A percentile compares a stretch with the other conserved stretches of the same genome.
phyloP scores from a whole-genome alignment of 75 land plant species.

The Gnetum montanum region DNA sequence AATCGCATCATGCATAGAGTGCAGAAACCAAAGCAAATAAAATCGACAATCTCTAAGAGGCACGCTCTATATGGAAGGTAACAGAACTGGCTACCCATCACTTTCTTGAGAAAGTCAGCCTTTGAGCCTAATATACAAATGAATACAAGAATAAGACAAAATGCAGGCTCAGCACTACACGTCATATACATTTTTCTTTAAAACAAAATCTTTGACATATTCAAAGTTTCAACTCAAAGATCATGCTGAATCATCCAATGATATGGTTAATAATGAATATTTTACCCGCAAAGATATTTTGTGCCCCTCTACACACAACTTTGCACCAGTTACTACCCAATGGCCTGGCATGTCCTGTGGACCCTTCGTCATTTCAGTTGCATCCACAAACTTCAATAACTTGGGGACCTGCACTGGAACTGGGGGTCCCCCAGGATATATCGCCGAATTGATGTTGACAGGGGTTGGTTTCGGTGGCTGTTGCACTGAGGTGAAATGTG shows the following conservation, averaged over 20 bases:
- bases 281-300: slow-evolving; percentile 65
- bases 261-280: slow-evolving; percentile 56
- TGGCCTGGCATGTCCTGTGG: slow-evolving; percentile 85
- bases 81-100: no score
- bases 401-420: slow-evolving; percentile 38
- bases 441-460: slow-evolving; percentile 59
- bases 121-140: no score
- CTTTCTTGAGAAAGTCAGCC: no score
- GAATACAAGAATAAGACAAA: no score
- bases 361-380: slow-evolving; percentile 67
- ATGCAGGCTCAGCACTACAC: no score
- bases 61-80: no score
- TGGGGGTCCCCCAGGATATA: slow-evolving; percentile 71
- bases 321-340: slow-evolving; percentile 94
- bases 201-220: no score
- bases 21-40: no score
- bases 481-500: slow-evolving; percentile 29
- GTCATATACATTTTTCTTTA: no score
- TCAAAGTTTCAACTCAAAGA: no score
- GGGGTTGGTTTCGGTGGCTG: slow-evolving; percentile 23
- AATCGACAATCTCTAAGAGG: no score
- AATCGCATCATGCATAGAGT: no score
- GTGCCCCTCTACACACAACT: slow-evolving; percentile 59
- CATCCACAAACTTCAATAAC: slow-evolving; percentile 64
- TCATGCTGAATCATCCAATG: slow-evolving; percentile 6